phyloP scores from a whole-genome alignment of 306 rosid genomes.

The Vigna reflexopilosa region DNA sequence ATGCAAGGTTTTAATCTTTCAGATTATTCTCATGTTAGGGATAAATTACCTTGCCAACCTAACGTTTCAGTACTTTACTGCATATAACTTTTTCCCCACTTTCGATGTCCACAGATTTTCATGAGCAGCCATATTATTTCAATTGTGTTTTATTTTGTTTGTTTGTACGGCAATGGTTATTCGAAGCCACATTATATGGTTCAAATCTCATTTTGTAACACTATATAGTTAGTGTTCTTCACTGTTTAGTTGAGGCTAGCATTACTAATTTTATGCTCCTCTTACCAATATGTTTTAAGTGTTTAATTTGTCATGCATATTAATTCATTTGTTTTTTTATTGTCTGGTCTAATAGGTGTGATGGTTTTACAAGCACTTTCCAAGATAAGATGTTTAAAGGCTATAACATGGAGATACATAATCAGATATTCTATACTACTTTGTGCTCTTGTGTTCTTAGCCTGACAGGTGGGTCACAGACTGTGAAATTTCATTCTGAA shows the following conservation, averaged over 20 bases:
- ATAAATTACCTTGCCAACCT: background rate
- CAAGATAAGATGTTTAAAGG: constrained; percentile 41
- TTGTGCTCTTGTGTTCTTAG: constrained; percentile 39
- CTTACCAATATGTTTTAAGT: background rate
- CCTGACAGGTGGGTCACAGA: constrained; percentile 23
- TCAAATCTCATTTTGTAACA: constrained; percentile 3
- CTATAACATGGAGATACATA: constrained; percentile 39
- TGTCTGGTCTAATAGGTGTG: constrained; percentile 18
- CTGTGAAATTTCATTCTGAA: background rate
- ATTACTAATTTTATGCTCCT: background rate
- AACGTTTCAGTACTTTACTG: background rate
- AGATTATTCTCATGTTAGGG: constrained; percentile 12
- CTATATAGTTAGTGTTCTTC: background rate
- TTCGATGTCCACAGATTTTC: background rate
- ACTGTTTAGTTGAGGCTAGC: background rate
- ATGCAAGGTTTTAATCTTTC: constrained; percentile 6
- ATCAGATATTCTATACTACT: constrained; percentile 39
- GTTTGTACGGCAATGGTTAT: background rate
- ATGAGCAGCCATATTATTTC: background rate
- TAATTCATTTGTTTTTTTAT: background rate
- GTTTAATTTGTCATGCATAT: background rate
- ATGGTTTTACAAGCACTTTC: constrained; percentile 39
- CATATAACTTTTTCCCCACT: constrained; percentile 1
- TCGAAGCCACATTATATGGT: background rate
- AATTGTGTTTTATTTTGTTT: background rate